phyloP scores from a whole-genome alignment of 1,139 yeast genomes.

The Spathaspora sp. region DNA sequence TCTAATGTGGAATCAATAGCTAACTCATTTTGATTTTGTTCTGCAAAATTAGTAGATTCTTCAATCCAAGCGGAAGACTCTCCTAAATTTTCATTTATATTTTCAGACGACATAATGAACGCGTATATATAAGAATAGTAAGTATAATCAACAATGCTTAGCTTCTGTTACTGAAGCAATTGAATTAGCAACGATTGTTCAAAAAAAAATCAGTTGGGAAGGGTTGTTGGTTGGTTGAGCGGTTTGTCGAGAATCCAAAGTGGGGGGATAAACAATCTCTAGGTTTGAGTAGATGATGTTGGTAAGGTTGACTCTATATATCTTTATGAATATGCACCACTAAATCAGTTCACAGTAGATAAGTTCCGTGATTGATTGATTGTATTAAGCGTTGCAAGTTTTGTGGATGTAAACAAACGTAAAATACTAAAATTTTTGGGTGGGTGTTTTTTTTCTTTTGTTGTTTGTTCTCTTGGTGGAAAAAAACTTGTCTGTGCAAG shows the following conservation, averaged over 20 bases:
- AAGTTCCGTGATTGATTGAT: neutral
- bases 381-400: slow-evolving; percentile 1
- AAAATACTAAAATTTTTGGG: neutral
- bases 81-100: neutral
- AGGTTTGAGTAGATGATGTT: neutral
- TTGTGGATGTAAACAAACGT: slow-evolving; percentile 2
- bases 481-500: neutral
- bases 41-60: neutral
- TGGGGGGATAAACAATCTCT: neutral
- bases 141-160: neutral
- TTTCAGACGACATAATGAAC: slow-evolving; percentile 3
- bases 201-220: neutral
- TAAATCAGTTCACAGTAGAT: neutral
- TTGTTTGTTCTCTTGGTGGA: neutral
- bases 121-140: neutral
- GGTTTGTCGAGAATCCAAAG: neutral
- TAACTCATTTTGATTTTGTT: slow-evolving; percentile 1
- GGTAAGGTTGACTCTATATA: neutral
- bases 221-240: neutral
- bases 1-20: slow-evolving; percentile 1
- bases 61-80: neutral
- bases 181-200: neutral
- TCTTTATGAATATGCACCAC: neutral
- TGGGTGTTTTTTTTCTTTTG: slow-evolving; percentile 1
- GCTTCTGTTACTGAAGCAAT: neutral